phyloP scores from a whole-genome alignment of 495 filamentous ascomycete genomes.

The Xylaria venustula region DNA sequence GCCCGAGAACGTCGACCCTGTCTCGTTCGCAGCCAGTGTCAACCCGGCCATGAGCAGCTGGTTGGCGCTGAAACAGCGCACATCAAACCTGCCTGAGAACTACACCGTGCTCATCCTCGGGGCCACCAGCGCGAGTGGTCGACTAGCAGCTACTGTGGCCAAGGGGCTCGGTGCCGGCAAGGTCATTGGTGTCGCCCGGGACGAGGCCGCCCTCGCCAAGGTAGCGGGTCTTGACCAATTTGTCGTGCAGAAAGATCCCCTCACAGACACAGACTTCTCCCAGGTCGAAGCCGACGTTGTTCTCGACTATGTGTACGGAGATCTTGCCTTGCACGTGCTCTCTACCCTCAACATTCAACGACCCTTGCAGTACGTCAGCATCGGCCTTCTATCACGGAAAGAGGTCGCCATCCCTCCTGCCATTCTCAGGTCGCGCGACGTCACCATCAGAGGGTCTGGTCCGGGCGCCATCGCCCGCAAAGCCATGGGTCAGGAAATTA shows the following conservation, averaged over 20 bases:
- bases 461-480: constrained; percentile 21
- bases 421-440: constrained; percentile 24
- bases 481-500: constrained; percentile 19
- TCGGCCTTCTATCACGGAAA: constrained; percentile 24
- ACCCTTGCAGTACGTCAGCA: constrained; percentile 29
- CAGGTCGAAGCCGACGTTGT: constrained; percentile 21
- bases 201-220: constrained; percentile 22
- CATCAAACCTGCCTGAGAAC: constrained; percentile 24
- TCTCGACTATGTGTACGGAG: constrained; percentile 33
- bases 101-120: constrained; percentile 45
- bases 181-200: constrained; percentile 42
- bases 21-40: constrained; percentile 40
- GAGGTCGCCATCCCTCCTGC: constrained; percentile 17
- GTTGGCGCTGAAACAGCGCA: constrained; percentile 41
- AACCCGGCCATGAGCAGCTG: constrained; percentile 49
- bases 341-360: constrained; percentile 18
- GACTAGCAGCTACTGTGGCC: constrained; percentile 35
- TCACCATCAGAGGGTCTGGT: constrained; percentile 27
- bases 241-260: constrained; percentile 33
- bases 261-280: constrained; percentile 41
- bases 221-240: constrained; percentile 35
- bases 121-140: constrained; percentile 43
- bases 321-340: constrained; percentile 23
- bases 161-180: constrained; percentile 39
- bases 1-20: constrained; percentile 35